phyloP scores from a whole-genome alignment of 495 filamentous ascomycete species.

The Chaetomium tenue region DNA sequence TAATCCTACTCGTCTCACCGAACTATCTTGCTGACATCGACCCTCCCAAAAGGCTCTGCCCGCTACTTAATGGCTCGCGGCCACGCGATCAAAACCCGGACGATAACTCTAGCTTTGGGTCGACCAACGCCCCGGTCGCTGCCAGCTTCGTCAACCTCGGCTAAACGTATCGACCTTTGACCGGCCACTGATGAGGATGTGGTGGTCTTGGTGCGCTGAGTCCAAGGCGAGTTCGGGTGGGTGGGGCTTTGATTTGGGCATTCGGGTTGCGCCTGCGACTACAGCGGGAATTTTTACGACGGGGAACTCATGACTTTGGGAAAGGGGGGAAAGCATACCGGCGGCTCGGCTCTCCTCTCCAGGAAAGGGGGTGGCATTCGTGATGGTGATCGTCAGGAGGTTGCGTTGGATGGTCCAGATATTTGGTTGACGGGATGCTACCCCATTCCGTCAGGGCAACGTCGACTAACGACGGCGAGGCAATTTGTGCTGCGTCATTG shows the following conservation, averaged over 20 bases:
- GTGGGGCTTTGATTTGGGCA: not conserved
- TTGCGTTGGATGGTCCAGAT: not conserved
- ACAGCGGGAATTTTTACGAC: not conserved
- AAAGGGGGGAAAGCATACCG: not conserved
- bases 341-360: not conserved
- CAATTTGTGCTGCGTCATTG: not conserved
- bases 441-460: not conserved
- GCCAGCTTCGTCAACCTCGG: conserved; percentile 34
- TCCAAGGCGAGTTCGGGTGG: not conserved
- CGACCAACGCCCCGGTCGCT: conserved; percentile 45
- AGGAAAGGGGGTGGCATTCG: not conserved
- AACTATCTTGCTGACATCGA: conserved; percentile 36
- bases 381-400: not conserved
- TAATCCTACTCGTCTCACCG: not conserved
- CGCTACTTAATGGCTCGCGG: conserved; percentile 82
- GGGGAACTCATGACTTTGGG: not conserved
- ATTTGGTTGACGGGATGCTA: conserved; percentile 1
- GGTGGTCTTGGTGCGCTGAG: not conserved
- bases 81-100: conserved; percentile 62
- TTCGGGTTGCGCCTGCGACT: not conserved
- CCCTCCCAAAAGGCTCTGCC: conserved; percentile 65
- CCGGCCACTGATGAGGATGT: not conserved
- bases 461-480: not conserved
- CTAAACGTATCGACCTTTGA: conserved; percentile 3
- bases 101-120: conserved; percentile 54